Percentiles rank a stretch among this genome's conserved stretches.
phyloP scores from a whole-genome alignment of 2,329 filamentous ascomycete species.

The Sordariomycetes sp. region DNA sequence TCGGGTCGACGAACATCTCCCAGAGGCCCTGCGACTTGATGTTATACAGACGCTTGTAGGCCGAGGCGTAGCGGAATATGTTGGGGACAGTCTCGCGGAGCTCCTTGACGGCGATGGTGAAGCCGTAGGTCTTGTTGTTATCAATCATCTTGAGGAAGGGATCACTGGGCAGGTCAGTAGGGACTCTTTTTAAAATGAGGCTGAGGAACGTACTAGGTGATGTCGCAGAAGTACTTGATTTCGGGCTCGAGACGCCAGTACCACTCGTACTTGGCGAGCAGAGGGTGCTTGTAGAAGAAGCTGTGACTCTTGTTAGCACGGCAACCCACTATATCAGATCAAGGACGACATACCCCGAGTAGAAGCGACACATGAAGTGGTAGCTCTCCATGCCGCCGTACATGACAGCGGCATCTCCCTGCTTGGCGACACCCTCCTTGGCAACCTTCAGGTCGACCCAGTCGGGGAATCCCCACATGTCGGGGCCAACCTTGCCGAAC shows the following conservation, averaged over 20 bases:
- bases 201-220: slow-evolving; percentile 65
- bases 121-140: slow-evolving; percentile 94
- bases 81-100: slow-evolving; percentile 96
- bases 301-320: slow-evolving; percentile 24
- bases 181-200: not conserved
- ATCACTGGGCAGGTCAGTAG: slow-evolving; percentile 44
- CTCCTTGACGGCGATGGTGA: slow-evolving; percentile 98
- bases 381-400: slow-evolving; percentile 98
- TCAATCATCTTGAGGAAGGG: slow-evolving; percentile 94
- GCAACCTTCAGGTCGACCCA: slow-evolving; percentile 93
- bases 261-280: slow-evolving; percentile 96
- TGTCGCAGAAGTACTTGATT: slow-evolving; percentile 99
- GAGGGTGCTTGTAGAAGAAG: slow-evolving; percentile 94
- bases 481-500: slow-evolving; percentile 83
- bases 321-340: not conserved
- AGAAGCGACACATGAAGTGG: slow-evolving; percentile 98
- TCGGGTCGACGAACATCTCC: slow-evolving; percentile 94
- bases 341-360: slow-evolving; percentile 64
- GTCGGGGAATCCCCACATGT: slow-evolving; percentile 94
- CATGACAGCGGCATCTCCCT: slow-evolving; percentile 97
- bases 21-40: slow-evolving; percentile 84
- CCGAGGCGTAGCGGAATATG: slow-evolving; percentile 97
- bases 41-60: slow-evolving; percentile 89
- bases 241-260: slow-evolving; percentile 99
- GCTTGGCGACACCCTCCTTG: slow-evolving; percentile 90